A percentile compares a stretch with the other conserved stretches of the same genome.
Conservation (phyloP, 2,329 filamentous ascomycete species). For the Rutstroemia sp. region DNA sequence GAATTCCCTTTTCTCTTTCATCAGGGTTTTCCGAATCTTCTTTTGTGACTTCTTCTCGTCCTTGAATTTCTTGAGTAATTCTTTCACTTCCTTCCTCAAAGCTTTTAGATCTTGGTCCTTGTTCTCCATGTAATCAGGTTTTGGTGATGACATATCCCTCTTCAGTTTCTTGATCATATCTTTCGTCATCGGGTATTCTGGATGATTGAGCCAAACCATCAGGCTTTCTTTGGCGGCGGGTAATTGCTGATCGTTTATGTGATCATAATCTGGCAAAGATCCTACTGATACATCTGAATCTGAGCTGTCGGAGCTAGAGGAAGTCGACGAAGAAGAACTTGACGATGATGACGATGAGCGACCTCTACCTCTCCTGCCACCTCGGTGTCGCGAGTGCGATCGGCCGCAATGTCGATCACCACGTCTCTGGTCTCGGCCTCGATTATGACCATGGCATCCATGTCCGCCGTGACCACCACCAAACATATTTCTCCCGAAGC, state of each 20-base stretch:
- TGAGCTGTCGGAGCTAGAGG: slow-evolving; percentile 31
- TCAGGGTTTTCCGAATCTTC: slow-evolving; percentile 8
- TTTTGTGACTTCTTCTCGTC: slow-evolving; percentile 33
- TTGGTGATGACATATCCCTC: slow-evolving; percentile 37
- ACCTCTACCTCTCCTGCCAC: slow-evolving; percentile 6
- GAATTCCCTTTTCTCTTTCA: slow-evolving; percentile 13
- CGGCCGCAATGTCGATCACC: not conserved
- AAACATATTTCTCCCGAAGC: slow-evolving; percentile 16
- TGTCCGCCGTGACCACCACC: slow-evolving; percentile 6
- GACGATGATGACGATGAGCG: slow-evolving; percentile 17
- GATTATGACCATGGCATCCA: not conserved
- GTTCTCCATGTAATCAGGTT: slow-evolving; percentile 13
- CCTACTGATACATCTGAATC: slow-evolving; percentile 37
- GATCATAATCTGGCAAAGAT: slow-evolving; percentile 47
- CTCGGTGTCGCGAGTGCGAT: not conserved
- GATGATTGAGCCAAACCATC: slow-evolving; percentile 41
- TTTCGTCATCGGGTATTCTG: slow-evolving; percentile 42
- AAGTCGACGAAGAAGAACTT: slow-evolving; percentile 23
- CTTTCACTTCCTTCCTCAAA: slow-evolving; percentile 39
- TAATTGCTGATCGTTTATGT: slow-evolving; percentile 42
- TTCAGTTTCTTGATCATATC: slow-evolving; percentile 36
- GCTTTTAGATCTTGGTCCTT: slow-evolving; percentile 29
- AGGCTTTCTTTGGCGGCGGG: slow-evolving; percentile 39
- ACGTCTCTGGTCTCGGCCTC: not conserved
- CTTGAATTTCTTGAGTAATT: slow-evolving; percentile 39